phyloP scores from a whole-genome alignment of 495 filamentous ascomycete genomes.

The Neurospora sp. region DNA sequence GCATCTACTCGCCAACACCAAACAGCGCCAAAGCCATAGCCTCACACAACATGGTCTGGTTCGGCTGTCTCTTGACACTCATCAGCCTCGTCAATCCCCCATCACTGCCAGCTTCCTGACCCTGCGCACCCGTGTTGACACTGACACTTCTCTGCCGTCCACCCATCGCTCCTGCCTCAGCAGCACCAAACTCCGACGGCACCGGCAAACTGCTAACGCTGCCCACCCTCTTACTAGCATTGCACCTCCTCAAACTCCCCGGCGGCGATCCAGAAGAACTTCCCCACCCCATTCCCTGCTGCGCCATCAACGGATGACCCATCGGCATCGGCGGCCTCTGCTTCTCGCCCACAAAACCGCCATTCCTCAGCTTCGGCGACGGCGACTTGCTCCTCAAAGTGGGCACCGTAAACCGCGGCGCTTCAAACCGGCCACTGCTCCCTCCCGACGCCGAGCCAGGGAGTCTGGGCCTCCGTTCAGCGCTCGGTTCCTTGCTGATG shows the following conservation, averaged over 20 bases:
- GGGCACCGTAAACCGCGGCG: conserved; percentile 13
- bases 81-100: conserved; percentile 17
- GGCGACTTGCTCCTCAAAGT: not conserved
- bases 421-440: conserved; percentile 14
- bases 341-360: not conserved
- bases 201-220: not conserved
- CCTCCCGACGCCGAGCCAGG: not conserved
- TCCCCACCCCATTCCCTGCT: not conserved
- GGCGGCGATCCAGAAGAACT: not conserved
- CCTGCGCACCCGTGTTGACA: not conserved
- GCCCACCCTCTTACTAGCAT: conserved; percentile 2
- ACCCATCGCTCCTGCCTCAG: not conserved
- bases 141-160: not conserved
- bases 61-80: conserved; percentile 17
- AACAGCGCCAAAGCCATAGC: conserved; percentile 25
- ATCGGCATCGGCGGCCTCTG: not conserved
- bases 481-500: conserved; percentile 10
- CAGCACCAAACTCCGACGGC: not conserved
- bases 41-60: conserved; percentile 16
- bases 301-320: not conserved
- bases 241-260: conserved; percentile 10
- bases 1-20: conserved; percentile 10
- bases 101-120: conserved; percentile 3
- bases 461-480: not conserved
- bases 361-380: conserved; percentile 1